Percentiles rank a stretch among this genome's conserved stretches.
Conservation (phyloP, 2,329 filamentous ascomycete species). For the Botrytis aclada region DNA sequence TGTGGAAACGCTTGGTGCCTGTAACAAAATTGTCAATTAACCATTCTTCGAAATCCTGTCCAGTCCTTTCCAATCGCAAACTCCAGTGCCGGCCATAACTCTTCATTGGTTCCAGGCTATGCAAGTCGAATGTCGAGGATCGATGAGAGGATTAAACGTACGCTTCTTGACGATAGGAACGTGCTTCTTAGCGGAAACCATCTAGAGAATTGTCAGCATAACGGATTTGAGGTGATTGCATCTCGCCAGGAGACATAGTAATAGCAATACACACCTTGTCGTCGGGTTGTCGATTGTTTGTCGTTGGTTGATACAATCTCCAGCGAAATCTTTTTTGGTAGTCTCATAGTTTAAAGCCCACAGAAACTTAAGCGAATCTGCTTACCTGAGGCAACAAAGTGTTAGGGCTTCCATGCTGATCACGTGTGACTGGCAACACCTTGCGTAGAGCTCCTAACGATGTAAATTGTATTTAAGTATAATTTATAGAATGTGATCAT, state of each 20-base stretch:
- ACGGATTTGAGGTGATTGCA: not conserved
- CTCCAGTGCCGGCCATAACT: not conserved
- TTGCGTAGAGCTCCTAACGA: not conserved
- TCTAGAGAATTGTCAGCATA: constrained; percentile 50
- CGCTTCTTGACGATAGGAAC: constrained; percentile 99
- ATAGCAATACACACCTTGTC: constrained; percentile 33
- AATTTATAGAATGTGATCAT: not conserved
- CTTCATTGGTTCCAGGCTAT: not conserved
- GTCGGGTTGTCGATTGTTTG: constrained; percentile 35
- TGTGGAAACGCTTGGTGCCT: constrained; percentile 93
- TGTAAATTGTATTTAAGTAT: not conserved
- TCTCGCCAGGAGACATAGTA: constrained; percentile 2
- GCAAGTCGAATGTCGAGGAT: constrained; percentile 11
- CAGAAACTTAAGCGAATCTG: constrained; percentile 16
- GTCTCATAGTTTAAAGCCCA: constrained; percentile 19
- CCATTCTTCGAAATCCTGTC: not conserved
- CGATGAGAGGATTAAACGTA: constrained; percentile 55
- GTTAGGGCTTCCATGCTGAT: constrained; percentile 8
- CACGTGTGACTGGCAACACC: not conserved
- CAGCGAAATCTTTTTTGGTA: constrained; percentile 28
- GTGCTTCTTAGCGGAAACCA: constrained; percentile 99
- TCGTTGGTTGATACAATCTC: constrained; percentile 26
- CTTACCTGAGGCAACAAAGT: constrained; percentile 10
- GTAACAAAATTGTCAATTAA: constrained; percentile 36
- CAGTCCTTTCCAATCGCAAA: not conserved